Base-by-base conservation (phyloP, 129 eudicot genomes). In the Apium graveolens region DNA sequence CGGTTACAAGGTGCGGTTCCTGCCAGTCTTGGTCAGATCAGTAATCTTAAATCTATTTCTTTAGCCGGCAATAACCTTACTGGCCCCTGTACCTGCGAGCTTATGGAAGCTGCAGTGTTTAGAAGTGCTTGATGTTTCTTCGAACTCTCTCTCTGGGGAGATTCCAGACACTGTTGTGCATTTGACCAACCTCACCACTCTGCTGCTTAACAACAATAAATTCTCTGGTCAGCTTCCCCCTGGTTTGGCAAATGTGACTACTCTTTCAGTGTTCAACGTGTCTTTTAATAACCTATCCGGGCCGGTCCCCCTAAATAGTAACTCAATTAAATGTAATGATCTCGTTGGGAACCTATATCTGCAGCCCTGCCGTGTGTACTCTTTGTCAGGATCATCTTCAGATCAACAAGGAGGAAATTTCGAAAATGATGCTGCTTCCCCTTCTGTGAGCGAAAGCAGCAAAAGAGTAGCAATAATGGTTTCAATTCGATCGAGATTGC, bases 271-370 rank as follows among this genome's bases (percentile, higher is more conserved):
- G 34, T 89, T 92, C 77, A 92, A 92, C 41, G 97, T 86, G 65
- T 92, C 97, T 6, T 89, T 84, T 85, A 92, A 92, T 79, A 85
- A 92, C 83, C 76, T 92, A 63, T 89, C 97, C 1, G 97, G 97
- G 27, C 88, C 89, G 5, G 65, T 88, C 35, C 90, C 92, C 57
- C 44, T 41, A 42, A 86, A 78, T 60, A 87, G 77, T 35, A 78
- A 80, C 43, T 48, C 85, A 83, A 86, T 88, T 82, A 86, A 92
- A 75, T 92, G 97, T 82, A 85, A 81, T n/a, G 88, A 89, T 75
- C 80, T 87, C 69, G 76, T 88, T 29, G 97, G 97, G 29, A 92
- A 92, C 84, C 97, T 93, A 38, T 77, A 76, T 45, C 79, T 92
- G 44, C 86, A 81, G 29, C 84, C 89, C 5, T 92, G 97, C 81